These are phyloP conservation scores for Panicum virgatum DNA, from an alignment of 202 grass and related monocot species.

Conservation along the genomic window DNA sequence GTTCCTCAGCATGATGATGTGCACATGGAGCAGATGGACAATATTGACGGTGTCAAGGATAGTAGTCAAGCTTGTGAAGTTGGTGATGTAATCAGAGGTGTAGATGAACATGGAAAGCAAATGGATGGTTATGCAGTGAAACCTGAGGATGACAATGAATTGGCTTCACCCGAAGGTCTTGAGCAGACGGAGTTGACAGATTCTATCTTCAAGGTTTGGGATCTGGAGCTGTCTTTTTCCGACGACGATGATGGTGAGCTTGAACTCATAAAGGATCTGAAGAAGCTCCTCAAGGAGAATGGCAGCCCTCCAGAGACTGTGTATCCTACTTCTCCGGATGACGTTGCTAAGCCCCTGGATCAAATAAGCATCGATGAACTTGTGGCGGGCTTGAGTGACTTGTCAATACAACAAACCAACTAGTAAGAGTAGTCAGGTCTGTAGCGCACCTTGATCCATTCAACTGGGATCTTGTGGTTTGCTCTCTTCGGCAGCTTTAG, in stretches of 20 bases:
- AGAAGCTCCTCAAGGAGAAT: slow-evolving; percentile 33
- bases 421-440: neutral
- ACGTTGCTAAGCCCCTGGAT: slow-evolving; percentile 12
- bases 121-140: slow-evolving; percentile 21
- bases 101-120: slow-evolving; percentile 40
- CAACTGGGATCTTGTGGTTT: neutral
- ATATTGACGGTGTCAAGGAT: slow-evolving; percentile 13
- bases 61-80: slow-evolving; percentile 20
- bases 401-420: slow-evolving; percentile 42
- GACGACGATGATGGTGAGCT: slow-evolving; percentile 41
- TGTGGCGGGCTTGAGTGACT: slow-evolving; percentile 38
- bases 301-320: neutral
- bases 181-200: slow-evolving; percentile 28
- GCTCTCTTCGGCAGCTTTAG: too few species aligned
- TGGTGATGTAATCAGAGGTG: slow-evolving; percentile 32
- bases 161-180: slow-evolving; percentile 12
- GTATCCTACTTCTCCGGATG: slow-evolving; percentile 4
- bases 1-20: slow-evolving; percentile 30
- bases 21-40: slow-evolving; percentile 40
- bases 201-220: slow-evolving; percentile 58
- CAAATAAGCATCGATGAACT: slow-evolving; percentile 46
- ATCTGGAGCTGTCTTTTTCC: slow-evolving; percentile 16
- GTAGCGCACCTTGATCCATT: neutral
- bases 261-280: slow-evolving; percentile 51
- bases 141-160: slow-evolving; percentile 21